Evolutionary conservation across 768 basidiomycete genomes (phyloP).

Genomic region (Gloeophyllum trabeum): DNA sequence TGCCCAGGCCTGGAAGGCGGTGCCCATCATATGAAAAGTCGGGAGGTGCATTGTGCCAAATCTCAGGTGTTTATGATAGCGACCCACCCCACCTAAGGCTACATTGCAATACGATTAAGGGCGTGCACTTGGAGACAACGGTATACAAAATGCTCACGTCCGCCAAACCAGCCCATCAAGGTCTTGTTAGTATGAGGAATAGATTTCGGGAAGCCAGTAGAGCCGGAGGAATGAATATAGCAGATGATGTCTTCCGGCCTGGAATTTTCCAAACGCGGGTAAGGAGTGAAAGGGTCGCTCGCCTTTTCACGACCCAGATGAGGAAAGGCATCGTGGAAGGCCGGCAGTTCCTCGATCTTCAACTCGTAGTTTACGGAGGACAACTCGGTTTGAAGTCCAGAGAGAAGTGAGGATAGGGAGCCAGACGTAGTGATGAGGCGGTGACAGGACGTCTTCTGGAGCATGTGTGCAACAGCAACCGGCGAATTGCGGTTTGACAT

Average conservation of each 20-base stretch:
- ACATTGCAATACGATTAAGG: too few relatives aligned
- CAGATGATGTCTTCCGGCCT: slow-evolving; percentile 4
- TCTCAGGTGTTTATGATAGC: not conserved
- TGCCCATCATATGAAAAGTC: slow-evolving; percentile 8
- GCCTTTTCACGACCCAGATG: not conserved
- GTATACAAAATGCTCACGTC: slow-evolving; percentile 4
- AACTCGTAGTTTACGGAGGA: not conserved
- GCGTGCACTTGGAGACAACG: too few relatives aligned
- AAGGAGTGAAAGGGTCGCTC: not conserved
- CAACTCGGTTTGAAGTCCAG: not conserved
- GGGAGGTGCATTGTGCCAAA: slow-evolving; percentile 8
- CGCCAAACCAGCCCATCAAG: slow-evolving; percentile 7
- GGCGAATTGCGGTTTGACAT: not conserved
- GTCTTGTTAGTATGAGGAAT: slow-evolving; percentile 10
- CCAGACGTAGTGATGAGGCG: not conserved
- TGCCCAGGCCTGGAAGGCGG: slow-evolving; percentile 6
- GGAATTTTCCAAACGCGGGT: not conserved
- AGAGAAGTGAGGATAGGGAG: not conserved
- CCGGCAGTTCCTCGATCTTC: not conserved
- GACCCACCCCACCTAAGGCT: slow-evolving; percentile 5
- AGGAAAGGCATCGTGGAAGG: slow-evolving; percentile 1
- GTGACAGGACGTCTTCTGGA: not conserved
- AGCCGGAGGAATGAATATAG: slow-evolving; percentile 13
- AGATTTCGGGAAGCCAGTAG: slow-evolving; percentile 14
- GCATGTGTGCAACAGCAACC: not conserved